These are phyloP conservation scores for Ceratocystis ficicola DNA, from an alignment of 2,329 filamentous ascomycete genomes.

Conservation along the genomic window DNA sequence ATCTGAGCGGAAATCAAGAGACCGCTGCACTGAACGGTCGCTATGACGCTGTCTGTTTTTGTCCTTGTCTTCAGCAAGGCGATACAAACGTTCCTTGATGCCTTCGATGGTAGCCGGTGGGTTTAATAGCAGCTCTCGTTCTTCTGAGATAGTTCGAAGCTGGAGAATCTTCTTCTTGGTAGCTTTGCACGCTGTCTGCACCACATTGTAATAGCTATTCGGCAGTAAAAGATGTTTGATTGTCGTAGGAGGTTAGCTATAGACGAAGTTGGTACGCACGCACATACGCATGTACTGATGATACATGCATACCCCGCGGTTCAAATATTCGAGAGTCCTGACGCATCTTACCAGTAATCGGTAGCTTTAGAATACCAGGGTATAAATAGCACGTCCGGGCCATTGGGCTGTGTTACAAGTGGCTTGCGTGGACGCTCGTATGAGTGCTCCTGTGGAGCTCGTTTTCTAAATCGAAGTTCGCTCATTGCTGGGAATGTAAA, in stretches of 20 bases:
- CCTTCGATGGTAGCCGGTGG: background rate
- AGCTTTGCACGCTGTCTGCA: slow-evolving; percentile 15
- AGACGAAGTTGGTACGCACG: background rate
- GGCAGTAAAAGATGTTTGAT: background rate
- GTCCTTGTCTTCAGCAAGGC: slow-evolving; percentile 10
- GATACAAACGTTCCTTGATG: slow-evolving; percentile 3
- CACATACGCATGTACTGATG: background rate
- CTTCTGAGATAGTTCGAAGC: slow-evolving; percentile 11
- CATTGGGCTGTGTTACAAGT: background rate
- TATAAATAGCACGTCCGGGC: background rate
- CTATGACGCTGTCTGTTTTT: slow-evolving; percentile 10
- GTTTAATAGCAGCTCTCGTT: slow-evolving; percentile 6
- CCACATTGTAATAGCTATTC: slow-evolving; percentile 18
- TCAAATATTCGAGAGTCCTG: background rate
- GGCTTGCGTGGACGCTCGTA: slow-evolving; percentile 11
- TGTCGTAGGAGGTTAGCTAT: background rate
- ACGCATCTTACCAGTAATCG: slow-evolving; percentile 18
- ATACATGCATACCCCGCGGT: background rate
- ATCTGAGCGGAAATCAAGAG: slow-evolving; percentile 3
- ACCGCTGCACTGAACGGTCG: background rate
- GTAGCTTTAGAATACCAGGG: slow-evolving; percentile 11
- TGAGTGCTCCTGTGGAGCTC: slow-evolving; percentile 9
- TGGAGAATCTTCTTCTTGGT: slow-evolving; percentile 18
- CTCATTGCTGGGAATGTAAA: background rate
- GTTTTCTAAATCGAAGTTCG: slow-evolving; percentile 2